Base-by-base conservation (phyloP, 345 rosid species). In the Toxicodendron radicans region DNA sequence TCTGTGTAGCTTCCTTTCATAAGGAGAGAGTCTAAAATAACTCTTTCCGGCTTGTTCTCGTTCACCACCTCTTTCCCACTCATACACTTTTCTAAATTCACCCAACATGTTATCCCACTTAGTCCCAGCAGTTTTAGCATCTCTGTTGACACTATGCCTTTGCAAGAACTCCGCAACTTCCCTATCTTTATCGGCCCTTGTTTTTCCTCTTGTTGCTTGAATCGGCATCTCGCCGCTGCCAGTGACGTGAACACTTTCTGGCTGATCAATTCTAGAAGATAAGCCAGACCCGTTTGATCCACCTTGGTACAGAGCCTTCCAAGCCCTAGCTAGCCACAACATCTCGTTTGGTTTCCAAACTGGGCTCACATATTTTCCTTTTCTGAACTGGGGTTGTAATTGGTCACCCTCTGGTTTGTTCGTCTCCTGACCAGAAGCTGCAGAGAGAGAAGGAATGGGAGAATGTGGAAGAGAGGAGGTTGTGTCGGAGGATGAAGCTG, bases 21-120 rank as follows among this genome's bases (percentile, higher is more conserved):
- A 93, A 51, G 99, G 97, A 63, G 99, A 95, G 7, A 95, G 91
- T 65, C 99, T 86, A 73, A 95, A 95, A 74, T 93, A 95, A 84
- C 98, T 95, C 85, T 93, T 95, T 7, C 97, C 98, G 16, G 85
- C 76, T 23, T 81, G 92, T 41, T 91, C 96, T 58, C 86, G 80
- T 51, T 89, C 97, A 6, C 87, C 88, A 0, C 94, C 91, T 79
- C 88, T 89, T 68, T 95, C 99, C 99, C 99, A 95, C 58, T 95
- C 99, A 71, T 88, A 85, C 3, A 95, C 99, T 73, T 93, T 95
- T 74, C 98, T 83, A 52, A 93, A 95, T 82, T 95, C 99, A 11
- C 99, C 99, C 73, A 93, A 80, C 99, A 95, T 95, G 76, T 95
- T 95, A 79, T 95, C 99, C 99, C 99, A 95, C 74, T 95, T 95